Percentiles rank a stretch among this genome's conserved stretches.
Conservation (phyloP, 495 filamentous ascomycete species). For the Echria macrotheca region DNA sequence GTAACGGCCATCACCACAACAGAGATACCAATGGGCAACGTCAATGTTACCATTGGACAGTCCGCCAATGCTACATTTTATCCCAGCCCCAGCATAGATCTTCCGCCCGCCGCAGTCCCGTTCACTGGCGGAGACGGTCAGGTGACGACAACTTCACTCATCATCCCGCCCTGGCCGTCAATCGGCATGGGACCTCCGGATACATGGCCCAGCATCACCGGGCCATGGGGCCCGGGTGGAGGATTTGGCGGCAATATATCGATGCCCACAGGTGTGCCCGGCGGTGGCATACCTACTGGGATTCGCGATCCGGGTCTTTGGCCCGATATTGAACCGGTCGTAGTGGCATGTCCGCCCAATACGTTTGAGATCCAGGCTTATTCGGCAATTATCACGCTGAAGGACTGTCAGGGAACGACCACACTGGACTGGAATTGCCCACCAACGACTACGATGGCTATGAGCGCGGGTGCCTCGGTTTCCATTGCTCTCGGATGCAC, state of each 20-base stretch:
- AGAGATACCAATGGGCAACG: background rate
- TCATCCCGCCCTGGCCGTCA: background rate
- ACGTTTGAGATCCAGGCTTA: background rate
- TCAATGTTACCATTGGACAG: background rate
- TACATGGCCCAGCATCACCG: background rate
- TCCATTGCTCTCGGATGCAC: background rate
- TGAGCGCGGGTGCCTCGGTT: background rate
- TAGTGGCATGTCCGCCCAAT: no score
- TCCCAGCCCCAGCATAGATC: background rate
- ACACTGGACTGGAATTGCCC: background rate
- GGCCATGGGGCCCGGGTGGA: no score
- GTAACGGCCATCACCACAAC: background rate
- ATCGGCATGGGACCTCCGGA: background rate
- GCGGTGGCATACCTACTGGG: no score
- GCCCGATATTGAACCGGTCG: no score
- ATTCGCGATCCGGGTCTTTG: no score
- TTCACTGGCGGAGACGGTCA: background rate
- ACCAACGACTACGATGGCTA: background rate
- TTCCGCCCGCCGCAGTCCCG: background rate
- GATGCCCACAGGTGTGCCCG: no score
- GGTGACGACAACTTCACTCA: background rate
- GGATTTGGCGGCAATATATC: no score
- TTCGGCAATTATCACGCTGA: background rate
- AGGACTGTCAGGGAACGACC: background rate
- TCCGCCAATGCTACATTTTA: background rate